These are phyloP conservation scores for Priceomyces fermenticarens DNA, from an alignment of 805 yeast species.

Conservation along the genomic window DNA sequence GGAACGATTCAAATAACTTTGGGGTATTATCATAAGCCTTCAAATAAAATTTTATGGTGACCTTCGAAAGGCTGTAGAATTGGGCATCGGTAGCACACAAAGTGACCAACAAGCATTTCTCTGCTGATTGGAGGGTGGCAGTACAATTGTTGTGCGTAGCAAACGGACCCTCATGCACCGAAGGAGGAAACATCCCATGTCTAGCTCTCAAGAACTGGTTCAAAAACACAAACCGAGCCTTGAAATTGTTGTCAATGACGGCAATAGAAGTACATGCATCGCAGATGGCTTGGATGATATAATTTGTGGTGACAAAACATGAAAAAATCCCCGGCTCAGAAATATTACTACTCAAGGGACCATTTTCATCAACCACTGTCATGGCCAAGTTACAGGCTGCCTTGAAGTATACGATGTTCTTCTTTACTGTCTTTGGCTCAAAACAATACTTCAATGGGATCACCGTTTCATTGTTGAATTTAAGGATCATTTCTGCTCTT, in stretches of 20 bases:
- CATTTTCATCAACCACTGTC: constrained; percentile 22
- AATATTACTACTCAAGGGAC: constrained; percentile 11
- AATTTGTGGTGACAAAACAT: constrained; percentile 26
- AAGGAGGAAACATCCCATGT: neutral
- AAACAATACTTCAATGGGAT: constrained; percentile 25
- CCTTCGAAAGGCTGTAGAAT: constrained; percentile 37
- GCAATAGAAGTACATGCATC: constrained; percentile 33
- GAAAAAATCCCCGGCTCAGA: constrained; percentile 24
- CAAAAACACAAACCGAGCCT: constrained; percentile 32
- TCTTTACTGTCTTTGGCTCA: constrained; percentile 11
- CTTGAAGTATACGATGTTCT: constrained; percentile 22
- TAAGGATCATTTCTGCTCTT: constrained; percentile 10
- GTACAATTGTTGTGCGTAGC: neutral
- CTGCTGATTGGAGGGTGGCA: constrained; percentile 19
- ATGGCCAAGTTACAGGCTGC: constrained; percentile 33
- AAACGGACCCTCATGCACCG: constrained; percentile 7
- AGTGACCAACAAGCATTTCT: constrained; percentile 35
- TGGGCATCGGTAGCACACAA: constrained; percentile 44
- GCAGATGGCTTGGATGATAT: constrained; percentile 30
- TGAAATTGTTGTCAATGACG: constrained; percentile 34
- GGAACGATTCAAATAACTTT: constrained; percentile 7
- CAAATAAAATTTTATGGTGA: constrained; percentile 31
- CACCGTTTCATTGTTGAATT: constrained; percentile 23
- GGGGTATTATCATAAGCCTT: constrained; percentile 12
- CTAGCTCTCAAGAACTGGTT: constrained; percentile 30